Base-by-base conservation (phyloP, 208 protist genomes). In the Herpetomonas samuelpessoai region DNA sequence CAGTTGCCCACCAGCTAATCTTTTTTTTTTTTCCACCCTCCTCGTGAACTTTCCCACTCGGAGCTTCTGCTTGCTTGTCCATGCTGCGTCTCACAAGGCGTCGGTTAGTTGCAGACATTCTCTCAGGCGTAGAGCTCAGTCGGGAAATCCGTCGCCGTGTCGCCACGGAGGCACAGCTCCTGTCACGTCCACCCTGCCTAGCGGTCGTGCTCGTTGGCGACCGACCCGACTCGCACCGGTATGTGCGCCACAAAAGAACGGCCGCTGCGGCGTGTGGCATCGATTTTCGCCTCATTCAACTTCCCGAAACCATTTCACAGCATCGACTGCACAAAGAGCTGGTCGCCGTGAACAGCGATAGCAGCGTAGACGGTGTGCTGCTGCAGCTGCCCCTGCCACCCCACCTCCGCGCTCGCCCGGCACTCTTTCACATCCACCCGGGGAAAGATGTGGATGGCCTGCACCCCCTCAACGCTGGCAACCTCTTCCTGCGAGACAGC, bases 361-460 rank as follows among this genome's bases (percentile, higher is more conserved):
- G 65, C 0, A 22, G 26, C 6, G 68, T 91, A 19, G 84, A 88
- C 29, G 78, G 73, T 4, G 88, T 97, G 25, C 62, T 98, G 9
- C 82, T 98, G 18, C 97, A 98, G 79, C 79, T 99, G 35, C 96
- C 96, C 2, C 76, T 98, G 24, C 96, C 96, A 2, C 59, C 62
- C 2, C 93, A 97, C 57, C 83, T 98, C 16, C 71, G 96, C 56
- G 90, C 93, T 16, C 62, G 76, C 16, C 62, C 62, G 0, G 77
- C 75, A 4, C 60, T 95, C 10, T 76, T 81, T 19, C 66, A 79
- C 53, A 88, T 96, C 26, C 65, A 76, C 60, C 78, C 75, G 4
- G 51, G 62, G 27, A 97, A 96, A 63, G 95, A 97, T 57, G 92
- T 98, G 38, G 96, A 98, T 64, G 96, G 93, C 3, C 96, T 98